Percentiles rank a stretch among this genome's conserved stretches.
Conservation (phyloP, 2,329 filamentous ascomycete genomes). For the Coleophoma crateriformis region DNA sequence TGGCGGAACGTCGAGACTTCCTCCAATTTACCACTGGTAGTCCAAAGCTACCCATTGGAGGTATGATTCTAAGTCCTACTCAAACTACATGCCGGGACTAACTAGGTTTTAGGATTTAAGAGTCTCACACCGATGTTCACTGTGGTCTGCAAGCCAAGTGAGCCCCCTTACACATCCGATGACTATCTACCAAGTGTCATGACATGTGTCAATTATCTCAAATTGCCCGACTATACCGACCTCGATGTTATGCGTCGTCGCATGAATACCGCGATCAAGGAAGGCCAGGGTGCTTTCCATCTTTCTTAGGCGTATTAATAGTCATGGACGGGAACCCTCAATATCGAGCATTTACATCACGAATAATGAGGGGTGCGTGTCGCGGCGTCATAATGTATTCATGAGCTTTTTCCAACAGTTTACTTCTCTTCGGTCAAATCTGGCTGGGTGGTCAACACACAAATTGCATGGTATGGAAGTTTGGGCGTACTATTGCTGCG, state of each 20-base stretch:
- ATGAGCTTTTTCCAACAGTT: constrained; percentile 12
- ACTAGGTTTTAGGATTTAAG: constrained; percentile 71
- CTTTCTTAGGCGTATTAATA: constrained; percentile 56
- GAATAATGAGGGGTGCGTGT: constrained; percentile 13
- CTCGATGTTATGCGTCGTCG: constrained; percentile 72
- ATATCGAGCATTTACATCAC: constrained; percentile 14
- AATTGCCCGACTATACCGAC: constrained; percentile 88
- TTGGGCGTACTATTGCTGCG: constrained; percentile 22
- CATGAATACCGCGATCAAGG: constrained; percentile 79
- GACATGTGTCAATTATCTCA: constrained; percentile 99
- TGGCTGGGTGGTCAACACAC: constrained; percentile 13
- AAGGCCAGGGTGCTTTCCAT: constrained; percentile 97
- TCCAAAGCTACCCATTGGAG: constrained; percentile 95
- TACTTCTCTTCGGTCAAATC: constrained; percentile 9
- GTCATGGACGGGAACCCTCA: constrained; percentile 5
- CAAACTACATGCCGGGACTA: constrained; percentile 20
- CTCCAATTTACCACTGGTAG: constrained; percentile 97
- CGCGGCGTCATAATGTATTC: constrained; percentile 21
- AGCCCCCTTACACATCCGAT: constrained; percentile 86
- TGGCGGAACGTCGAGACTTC: constrained; percentile 79
- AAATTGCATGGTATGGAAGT: constrained; percentile 30
- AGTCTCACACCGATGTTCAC: constrained; percentile 97
- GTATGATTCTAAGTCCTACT: constrained; percentile 44
- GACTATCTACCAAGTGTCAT: constrained; percentile 99
- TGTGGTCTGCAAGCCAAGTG: constrained; percentile 97